Conservation (phyloP, 1,139 yeast species). For the Candida frijolesensis region DNA sequence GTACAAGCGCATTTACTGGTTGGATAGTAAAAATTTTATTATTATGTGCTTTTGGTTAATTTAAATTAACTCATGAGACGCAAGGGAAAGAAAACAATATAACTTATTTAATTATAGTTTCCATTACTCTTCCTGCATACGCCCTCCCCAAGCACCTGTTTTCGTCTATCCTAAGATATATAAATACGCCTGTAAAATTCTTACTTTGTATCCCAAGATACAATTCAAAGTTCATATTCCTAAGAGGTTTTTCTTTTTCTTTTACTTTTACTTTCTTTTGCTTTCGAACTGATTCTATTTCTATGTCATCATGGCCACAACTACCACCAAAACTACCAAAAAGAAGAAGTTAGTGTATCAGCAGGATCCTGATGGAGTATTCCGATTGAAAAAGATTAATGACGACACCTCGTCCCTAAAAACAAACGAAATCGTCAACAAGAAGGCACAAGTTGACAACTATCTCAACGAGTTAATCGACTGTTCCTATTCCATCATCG, state of each 20-base stretch:
- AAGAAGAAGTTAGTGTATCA: slow-evolving; percentile 40
- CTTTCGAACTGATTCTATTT: neutral
- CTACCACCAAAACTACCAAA: slow-evolving; percentile 18
- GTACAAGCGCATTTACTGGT: neutral
- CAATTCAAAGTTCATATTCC: neutral
- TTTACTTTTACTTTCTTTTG: neutral
- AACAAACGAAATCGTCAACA: slow-evolving; percentile 12
- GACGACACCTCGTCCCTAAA: slow-evolving; percentile 18
- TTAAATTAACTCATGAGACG: slow-evolving; percentile 3
- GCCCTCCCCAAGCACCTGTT: neutral
- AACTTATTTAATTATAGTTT: no score
- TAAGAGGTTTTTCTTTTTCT: neutral
- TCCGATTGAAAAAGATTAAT: slow-evolving; percentile 34
- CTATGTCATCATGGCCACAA: slow-evolving; percentile 11
- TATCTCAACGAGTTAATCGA: slow-evolving; percentile 32
- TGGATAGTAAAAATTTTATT: no score
- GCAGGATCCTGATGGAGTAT: slow-evolving; percentile 47
- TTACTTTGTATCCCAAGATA: neutral
- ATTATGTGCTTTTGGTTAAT: neutral
- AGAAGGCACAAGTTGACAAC: slow-evolving; percentile 27
- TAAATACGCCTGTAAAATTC: slow-evolving; percentile 1
- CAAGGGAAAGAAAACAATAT: neutral
- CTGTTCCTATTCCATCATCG: slow-evolving; percentile 28
- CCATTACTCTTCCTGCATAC: neutral
- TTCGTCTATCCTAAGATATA: slow-evolving; percentile 1